These are phyloP conservation scores for Colletotrichum scovillei DNA, from an alignment of 2,329 filamentous ascomycete genomes.

Conservation along the genomic window DNA sequence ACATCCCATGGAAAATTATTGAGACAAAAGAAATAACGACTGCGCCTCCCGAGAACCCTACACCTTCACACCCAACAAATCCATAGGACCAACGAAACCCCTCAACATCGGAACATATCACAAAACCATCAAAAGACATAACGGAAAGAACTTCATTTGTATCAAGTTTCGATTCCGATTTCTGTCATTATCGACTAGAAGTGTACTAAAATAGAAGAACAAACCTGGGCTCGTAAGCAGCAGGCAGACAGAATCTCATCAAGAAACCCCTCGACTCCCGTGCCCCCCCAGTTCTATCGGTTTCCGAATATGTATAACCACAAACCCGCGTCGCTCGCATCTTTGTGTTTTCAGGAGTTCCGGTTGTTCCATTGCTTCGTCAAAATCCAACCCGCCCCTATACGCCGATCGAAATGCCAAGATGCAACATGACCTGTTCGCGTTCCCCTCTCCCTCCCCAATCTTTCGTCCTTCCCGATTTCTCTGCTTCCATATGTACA, in stretches of 20 bases:
- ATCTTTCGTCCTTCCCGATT: not conserved
- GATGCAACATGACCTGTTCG: conserved; percentile 34
- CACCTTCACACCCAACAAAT: not conserved
- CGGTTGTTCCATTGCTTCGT: not conserved
- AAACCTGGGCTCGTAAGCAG: conserved; percentile 15
- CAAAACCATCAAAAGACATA: not conserved
- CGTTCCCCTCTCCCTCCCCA: no score
- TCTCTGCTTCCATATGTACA: conserved; percentile 18
- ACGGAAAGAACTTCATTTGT: not conserved
- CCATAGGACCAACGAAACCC: no score
- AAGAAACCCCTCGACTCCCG: not conserved
- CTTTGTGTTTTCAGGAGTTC: not conserved
- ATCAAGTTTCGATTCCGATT: not conserved
- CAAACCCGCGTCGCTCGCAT: no score
- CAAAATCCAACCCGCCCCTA: not conserved
- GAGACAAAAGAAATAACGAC: no score
- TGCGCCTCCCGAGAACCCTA: not conserved
- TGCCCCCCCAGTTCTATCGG: conserved; percentile 7
- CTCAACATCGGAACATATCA: not conserved
- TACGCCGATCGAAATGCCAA: conserved; percentile 36
- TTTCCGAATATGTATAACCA: not conserved
- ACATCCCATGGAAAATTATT: not conserved
- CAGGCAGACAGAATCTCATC: conserved; percentile 19
- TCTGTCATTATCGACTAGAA: not conserved
- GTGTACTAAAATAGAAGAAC: not conserved